These are phyloP conservation scores for Saccharomycopsis sp. DNA, from an alignment of 805 yeast genomes.

Conservation along the genomic window DNA sequence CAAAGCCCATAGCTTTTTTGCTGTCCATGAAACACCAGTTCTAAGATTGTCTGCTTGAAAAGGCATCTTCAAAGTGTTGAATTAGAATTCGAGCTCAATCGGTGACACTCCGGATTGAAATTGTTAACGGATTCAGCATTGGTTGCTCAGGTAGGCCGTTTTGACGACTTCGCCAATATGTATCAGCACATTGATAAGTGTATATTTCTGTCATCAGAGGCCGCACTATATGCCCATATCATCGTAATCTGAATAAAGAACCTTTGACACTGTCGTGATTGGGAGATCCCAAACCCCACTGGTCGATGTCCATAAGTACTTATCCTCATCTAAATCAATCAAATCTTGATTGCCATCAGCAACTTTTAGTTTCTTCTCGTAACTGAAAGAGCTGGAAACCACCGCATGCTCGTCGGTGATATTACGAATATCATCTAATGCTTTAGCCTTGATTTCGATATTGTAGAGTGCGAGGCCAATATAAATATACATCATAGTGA, in stretches of 20 bases:
- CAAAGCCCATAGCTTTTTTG: no score
- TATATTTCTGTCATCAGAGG: no score
- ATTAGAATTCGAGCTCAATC: no score
- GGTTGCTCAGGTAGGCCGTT: no score
- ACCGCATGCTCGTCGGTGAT: slow-evolving; percentile 61
- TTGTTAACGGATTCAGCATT: no score
- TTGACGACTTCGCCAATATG: no score
- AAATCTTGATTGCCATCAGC: slow-evolving; percentile 7
- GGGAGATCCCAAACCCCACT: slow-evolving; percentile 89
- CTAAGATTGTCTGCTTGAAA: no score
- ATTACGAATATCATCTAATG: slow-evolving; percentile 51
- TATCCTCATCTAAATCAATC: slow-evolving; percentile 24
- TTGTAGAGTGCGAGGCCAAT: slow-evolving; percentile 65
- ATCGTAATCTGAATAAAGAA: slow-evolving; percentile 38
- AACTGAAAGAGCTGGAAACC: slow-evolving; percentile 29
- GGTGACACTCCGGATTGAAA: no score
- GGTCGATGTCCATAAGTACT: slow-evolving; percentile 50
- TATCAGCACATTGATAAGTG: no score
- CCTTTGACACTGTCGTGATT: slow-evolving; percentile 57
- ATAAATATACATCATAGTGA: slow-evolving; percentile 67
- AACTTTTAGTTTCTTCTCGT: neutral
- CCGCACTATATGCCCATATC: no score
- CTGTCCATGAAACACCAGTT: no score
- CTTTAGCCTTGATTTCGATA: slow-evolving; percentile 62
- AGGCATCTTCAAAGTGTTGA: no score